A percentile compares a stretch with the other conserved stretches of the same genome.
Evolutionary conservation across 805 yeast genomes (phyloP).

Genomic region (Saccharomycopsis capsularis): DNA sequence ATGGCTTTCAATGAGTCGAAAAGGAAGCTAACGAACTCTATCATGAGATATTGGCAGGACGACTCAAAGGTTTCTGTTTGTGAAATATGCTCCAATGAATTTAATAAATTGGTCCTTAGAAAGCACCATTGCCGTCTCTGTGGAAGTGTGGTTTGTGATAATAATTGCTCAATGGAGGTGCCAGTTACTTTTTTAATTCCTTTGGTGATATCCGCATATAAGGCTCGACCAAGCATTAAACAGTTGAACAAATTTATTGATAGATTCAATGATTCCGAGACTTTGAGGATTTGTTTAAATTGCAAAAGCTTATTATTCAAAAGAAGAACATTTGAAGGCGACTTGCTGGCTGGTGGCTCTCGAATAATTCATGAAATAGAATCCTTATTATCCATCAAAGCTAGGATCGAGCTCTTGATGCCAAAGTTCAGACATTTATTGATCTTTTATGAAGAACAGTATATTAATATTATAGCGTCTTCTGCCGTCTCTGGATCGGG

Average conservation of each 20-base stretch:
- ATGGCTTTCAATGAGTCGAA: slow-evolving; percentile 28
- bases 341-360: slow-evolving; percentile 30
- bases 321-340: slow-evolving; percentile 43
- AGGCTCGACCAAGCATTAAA: too few relatives aligned
- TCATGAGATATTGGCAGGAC: slow-evolving; percentile 59
- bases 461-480: too few relatives aligned
- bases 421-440: slow-evolving; percentile 19
- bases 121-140: slow-evolving; percentile 92
- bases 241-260: neutral
- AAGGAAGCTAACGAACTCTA: slow-evolving; percentile 24
- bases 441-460: neutral
- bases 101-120: slow-evolving; percentile 38
- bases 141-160: slow-evolving; percentile 77
- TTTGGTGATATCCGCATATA: neutral
- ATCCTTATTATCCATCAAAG: slow-evolving; percentile 25
- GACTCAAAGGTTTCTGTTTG: slow-evolving; percentile 46
- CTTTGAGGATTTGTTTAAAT: slow-evolving; percentile 55
- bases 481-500: too few relatives aligned
- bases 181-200: slow-evolving; percentile 33
- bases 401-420: slow-evolving; percentile 21
- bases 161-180: slow-evolving; percentile 67
- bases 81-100: slow-evolving; percentile 52
- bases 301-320: slow-evolving; percentile 62
- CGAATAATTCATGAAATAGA: slow-evolving; percentile 7
- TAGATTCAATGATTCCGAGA: slow-evolving; percentile 17